Base-by-base conservation (phyloP, 2,329 filamentous ascomycete species). In the Cercospora nicotianae region DNA sequence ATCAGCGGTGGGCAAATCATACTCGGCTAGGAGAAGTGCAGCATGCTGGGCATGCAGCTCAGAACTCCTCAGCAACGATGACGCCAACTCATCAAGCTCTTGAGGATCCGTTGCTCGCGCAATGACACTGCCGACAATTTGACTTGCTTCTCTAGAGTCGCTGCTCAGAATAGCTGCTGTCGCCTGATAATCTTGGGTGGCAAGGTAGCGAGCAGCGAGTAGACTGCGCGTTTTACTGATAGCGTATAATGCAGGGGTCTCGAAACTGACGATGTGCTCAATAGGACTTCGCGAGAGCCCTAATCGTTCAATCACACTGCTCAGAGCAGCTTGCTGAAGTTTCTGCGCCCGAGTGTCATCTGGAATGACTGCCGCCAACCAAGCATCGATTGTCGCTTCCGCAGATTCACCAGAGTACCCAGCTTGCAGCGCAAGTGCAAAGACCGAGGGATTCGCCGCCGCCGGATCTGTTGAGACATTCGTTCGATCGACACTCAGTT, bases 21-120 rank as follows among this genome's bases (percentile, higher is more conserved):
- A 12, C 51, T 63, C 48, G 0, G 60, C 60, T 5, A 67, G 42
- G 8, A 67, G 51, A 7, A 67, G 51, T n/a, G 65, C 65, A 48
- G 65, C 65, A 30, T 51, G 60, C 23, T 67, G 65, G 1, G 51
- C 33, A 30, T 61, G 33, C 9, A 23, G 26, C 9, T n/a, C 53
- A 36, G 31, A 12, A 20, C 31, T 18, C 18, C 39, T 12, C 30
- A 64, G 28, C 31, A 64, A 42, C 8, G 23, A n/a, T 30, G 8
- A 16, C 16, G 61, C 61, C 12, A 31, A 63, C 2, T 18, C 1
- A 1, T 63, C n/a, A 28, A 53, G 26, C n/a, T 30, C 26, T 20
- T 6, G 45, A 16, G 26, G 30, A 45, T 8, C 20, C 5, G 5
- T 18, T 23, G 3, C 5, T 2, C 58, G 28, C 18, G 58, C 31